Conservation (phyloP, 768 basidiomycete species). For the Mycena capillaripes region DNA sequence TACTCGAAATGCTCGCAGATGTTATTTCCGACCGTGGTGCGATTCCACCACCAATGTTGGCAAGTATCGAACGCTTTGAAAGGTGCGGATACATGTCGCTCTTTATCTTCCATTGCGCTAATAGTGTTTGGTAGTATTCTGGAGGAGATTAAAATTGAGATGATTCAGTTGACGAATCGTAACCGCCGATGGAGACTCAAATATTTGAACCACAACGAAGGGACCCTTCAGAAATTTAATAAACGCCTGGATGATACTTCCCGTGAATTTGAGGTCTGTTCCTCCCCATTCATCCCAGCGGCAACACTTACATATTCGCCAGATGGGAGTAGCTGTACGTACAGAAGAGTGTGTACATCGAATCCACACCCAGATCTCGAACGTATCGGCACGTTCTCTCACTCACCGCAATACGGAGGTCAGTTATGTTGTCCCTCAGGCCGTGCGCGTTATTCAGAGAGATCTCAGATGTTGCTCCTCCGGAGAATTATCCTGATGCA, state of each 20-base stretch:
- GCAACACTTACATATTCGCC: background rate
- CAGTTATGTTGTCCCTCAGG: background rate
- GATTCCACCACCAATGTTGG: slow-evolving; percentile 12
- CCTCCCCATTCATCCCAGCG: no score
- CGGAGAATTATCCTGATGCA: background rate
- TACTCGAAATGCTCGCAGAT: slow-evolving; percentile 1
- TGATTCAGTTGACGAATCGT: background rate
- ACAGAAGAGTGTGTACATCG: background rate
- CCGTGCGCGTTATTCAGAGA: background rate
- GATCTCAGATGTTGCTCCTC: background rate
- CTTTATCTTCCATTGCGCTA: background rate
- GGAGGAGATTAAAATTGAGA: slow-evolving; percentile 3
- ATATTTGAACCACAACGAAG: slow-evolving; percentile 19
- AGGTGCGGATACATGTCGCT: background rate
- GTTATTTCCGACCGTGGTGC: background rate
- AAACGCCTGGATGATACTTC: slow-evolving; percentile 9
- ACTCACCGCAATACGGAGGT: background rate
- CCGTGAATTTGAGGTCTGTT: slow-evolving; percentile 8
- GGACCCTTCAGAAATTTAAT: background rate
- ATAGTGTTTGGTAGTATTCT: background rate
- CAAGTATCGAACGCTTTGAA: slow-evolving; percentile 13
- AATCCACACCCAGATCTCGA: background rate
- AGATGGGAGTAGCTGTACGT: slow-evolving; percentile 4
- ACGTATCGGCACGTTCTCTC: background rate
- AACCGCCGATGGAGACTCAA: background rate